These are phyloP conservation scores for Turritis glabra DNA, from an alignment of 345 rosid genomes.

Conservation along the genomic window DNA sequence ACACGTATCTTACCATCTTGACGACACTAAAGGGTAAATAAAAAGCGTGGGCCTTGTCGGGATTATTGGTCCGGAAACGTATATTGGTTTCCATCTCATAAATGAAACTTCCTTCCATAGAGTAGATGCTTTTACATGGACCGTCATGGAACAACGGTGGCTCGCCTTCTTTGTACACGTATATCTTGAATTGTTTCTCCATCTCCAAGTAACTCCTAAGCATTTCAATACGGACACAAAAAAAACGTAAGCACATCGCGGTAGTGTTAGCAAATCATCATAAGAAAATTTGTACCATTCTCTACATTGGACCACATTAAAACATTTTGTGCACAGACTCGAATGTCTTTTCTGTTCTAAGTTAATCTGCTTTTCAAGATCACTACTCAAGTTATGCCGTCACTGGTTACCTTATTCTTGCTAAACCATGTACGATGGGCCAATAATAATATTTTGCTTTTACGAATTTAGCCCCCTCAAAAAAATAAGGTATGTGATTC, in stretches of 20 bases:
- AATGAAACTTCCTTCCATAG: slow-evolving; percentile 88
- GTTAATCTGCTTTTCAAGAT: too few species aligned
- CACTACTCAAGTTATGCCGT: neutral
- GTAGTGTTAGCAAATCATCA: neutral
- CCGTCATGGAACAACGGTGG: slow-evolving; percentile 87
- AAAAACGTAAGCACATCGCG: neutral
- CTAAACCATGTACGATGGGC: slow-evolving; percentile 16
- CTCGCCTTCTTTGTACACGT: slow-evolving; percentile 80
- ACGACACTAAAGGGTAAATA: slow-evolving; percentile 83
- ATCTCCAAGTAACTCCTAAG: slow-evolving; percentile 87
- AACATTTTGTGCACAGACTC: neutral
- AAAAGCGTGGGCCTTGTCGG: slow-evolving; percentile 67
- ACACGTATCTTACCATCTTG: slow-evolving; percentile 75
- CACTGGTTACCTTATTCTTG: neutral
- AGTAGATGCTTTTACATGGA: slow-evolving; percentile 89
- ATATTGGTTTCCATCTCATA: slow-evolving; percentile 47
- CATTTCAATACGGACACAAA: neutral
- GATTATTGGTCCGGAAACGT: slow-evolving; percentile 56
- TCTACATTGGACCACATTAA: neutral
- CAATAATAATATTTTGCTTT: neutral
- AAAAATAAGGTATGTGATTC: slow-evolving; percentile 32
- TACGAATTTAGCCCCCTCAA: neutral
- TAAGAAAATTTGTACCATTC: neutral
- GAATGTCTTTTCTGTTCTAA: neutral
- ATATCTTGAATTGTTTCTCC: slow-evolving; percentile 80